Percentiles rank a stretch among this genome's conserved stretches.
phyloP scores from a whole-genome alignment of 495 filamentous ascomycete species.

The Aspergillus ellipticus region DNA sequence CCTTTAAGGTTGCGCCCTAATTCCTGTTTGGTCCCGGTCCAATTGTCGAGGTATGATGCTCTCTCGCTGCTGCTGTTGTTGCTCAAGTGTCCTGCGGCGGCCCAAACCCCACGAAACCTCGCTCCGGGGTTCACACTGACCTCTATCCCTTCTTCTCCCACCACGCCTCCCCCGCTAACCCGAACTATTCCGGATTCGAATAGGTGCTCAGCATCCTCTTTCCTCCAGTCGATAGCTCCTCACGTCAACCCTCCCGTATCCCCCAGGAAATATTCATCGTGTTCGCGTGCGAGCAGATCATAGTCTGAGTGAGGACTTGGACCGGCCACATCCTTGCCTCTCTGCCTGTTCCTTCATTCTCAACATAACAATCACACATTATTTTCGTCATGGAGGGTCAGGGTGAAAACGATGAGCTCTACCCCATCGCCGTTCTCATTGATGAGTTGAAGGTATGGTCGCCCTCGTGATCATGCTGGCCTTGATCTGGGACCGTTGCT shows the following conservation, averaged over 20 bases:
- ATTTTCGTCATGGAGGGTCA: slow-evolving; percentile 61
- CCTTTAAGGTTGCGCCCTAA: background rate
- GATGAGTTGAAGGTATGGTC: slow-evolving; percentile 90
- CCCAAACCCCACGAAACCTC: slow-evolving; percentile 47
- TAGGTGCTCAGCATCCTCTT: slow-evolving; percentile 16
- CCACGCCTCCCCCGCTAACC: slow-evolving; percentile 10
- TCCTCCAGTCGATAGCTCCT: slow-evolving; percentile 9
- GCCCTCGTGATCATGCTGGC: background rate
- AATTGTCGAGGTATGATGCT: slow-evolving; percentile 32
- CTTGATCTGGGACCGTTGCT: slow-evolving; percentile 1
- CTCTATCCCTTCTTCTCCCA: slow-evolving; percentile 24
- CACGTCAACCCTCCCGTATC: slow-evolving; percentile 6
- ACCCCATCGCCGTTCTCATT: slow-evolving; percentile 98
- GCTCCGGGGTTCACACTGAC: slow-evolving; percentile 27
- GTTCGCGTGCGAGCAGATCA: slow-evolving; percentile 26
- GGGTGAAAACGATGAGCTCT: slow-evolving; percentile 89
- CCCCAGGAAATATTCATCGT: slow-evolving; percentile 20
- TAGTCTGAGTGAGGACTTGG: slow-evolving; percentile 31
- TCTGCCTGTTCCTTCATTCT: slow-evolving; percentile 17
- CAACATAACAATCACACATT: slow-evolving; percentile 21
- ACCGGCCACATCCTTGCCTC: slow-evolving; percentile 30
- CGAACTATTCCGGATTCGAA: slow-evolving; percentile 14
- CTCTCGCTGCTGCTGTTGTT: slow-evolving; percentile 14
- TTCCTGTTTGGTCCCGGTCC: slow-evolving; percentile 16
- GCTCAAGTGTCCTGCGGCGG: slow-evolving; percentile 35